A percentile compares a stretch with the other conserved stretches of the same genome.
phyloP scores from a whole-genome alignment of 148 eudicot species.

The Rhododendron mucronatum region DNA sequence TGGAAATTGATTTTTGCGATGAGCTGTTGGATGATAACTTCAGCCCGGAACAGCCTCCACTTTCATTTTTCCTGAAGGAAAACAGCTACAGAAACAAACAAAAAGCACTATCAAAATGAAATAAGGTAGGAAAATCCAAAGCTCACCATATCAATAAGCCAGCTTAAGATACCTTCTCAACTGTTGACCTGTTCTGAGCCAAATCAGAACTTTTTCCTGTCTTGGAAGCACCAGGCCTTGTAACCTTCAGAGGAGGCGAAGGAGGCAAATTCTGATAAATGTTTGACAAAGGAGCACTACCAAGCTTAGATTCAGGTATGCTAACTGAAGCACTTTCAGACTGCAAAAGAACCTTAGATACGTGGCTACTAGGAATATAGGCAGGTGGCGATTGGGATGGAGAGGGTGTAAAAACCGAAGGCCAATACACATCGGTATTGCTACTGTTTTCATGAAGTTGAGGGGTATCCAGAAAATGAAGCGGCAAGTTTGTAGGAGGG shows the following conservation, averaged over 20 bases:
- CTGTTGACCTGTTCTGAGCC: constrained; percentile 31
- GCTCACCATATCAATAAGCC: neutral
- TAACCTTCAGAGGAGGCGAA: constrained; percentile 53
- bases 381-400: constrained; percentile 75
- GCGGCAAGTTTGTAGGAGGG: constrained; percentile 60
- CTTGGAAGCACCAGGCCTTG: constrained; percentile 37
- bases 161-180: constrained; percentile 50
- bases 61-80: constrained; percentile 53
- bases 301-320: constrained; percentile 50
- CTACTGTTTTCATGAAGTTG: constrained; percentile 32
- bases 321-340: constrained; percentile 79
- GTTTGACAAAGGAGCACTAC: constrained; percentile 11
- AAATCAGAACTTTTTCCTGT: constrained; percentile 38
- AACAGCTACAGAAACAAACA: constrained; percentile 30
- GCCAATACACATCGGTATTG: constrained; percentile 65
- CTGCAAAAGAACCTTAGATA: constrained; percentile 43
- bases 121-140: neutral
- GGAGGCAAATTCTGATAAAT: constrained; percentile 52
- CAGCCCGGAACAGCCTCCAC: constrained; percentile 38
- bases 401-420: constrained; percentile 56
- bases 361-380: constrained; percentile 27
- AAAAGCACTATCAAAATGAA: neutral
- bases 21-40: constrained; percentile 55
- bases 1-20: constrained; percentile 53
- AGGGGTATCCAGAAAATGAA: constrained; percentile 37